phyloP scores from a whole-genome alignment of 306 rosid genomes.

The Acmispon strigosus region DNA sequence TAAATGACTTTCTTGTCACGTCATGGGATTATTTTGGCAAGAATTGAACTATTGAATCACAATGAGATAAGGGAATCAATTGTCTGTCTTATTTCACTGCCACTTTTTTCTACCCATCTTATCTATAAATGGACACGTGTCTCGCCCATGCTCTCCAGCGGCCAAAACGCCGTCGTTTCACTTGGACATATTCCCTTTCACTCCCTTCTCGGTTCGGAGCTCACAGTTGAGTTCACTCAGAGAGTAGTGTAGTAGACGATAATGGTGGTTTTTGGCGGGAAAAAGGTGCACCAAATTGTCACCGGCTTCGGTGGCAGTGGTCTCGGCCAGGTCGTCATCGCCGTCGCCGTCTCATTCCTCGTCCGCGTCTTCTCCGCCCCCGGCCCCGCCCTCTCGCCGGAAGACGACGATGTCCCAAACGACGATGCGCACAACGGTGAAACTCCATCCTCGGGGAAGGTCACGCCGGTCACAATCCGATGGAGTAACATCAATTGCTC shows the following conservation, averaged over 20 bases:
- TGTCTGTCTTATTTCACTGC: not conserved
- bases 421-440: conserved; percentile 22
- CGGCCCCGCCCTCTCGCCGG: conserved; percentile 60
- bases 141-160: conserved; percentile 24
- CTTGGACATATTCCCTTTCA: not conserved
- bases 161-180: conserved; percentile 16
- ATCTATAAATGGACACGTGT: conserved; percentile 59
- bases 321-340: conserved; percentile 59
- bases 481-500: conserved; percentile 78
- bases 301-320: conserved; percentile 57
- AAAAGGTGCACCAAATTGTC: conserved; percentile 46
- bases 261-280: conserved; percentile 62
- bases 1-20: too few species aligned
- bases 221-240: not conserved
- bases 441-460: conserved; percentile 23
- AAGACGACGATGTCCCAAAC: conserved; percentile 25
- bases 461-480: conserved; percentile 65
- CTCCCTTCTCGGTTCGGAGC: not conserved
- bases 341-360: conserved; percentile 59
- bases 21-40: too few species aligned
- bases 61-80: not conserved
- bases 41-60: too few species aligned
- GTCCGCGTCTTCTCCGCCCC: conserved; percentile 70
- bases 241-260: not conserved
- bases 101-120: conserved; percentile 29